Evolutionary conservation across 192 early-diverging fungal genomes (phyloP).

Genomic region (Oehlia diaphana): DNA sequence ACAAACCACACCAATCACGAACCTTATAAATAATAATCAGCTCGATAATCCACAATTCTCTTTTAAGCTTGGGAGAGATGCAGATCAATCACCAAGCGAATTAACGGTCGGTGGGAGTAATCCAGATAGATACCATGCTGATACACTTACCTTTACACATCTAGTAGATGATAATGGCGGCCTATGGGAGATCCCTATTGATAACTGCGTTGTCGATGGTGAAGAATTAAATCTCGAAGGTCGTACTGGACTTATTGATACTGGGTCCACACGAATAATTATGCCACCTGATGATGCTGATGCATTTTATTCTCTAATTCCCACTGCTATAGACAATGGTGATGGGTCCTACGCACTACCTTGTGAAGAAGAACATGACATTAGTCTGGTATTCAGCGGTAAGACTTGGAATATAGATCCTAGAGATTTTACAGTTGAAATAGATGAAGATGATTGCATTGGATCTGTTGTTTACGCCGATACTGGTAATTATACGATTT

Average conservation of each 20-base stretch:
- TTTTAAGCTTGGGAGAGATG: neutral
- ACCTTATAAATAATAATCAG: neutral
- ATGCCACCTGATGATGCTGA: neutral
- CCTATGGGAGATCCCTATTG: neutral
- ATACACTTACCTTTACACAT: neutral
- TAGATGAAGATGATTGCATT: neutral
- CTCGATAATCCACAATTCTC: neutral
- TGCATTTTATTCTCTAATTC: neutral
- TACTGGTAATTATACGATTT: neutral
- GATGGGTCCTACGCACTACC: neutral
- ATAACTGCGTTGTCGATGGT: neutral
- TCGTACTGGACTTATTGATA: neutral
- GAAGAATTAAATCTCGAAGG: neutral
- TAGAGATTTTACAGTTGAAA: neutral
- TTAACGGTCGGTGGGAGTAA: neutral
- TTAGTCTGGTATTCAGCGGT: neutral
- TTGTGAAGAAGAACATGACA: neutral
- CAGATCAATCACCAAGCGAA: neutral
- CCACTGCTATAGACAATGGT: neutral
- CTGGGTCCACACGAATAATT: neutral
- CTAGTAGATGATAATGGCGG: neutral
- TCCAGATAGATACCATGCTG: neutral
- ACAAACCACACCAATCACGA: neutral
- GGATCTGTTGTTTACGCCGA: neutral
- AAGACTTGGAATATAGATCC: neutral